Conservation (phyloP, 1,284 basidiomycete species). For the Malassezia dermatis region DNA sequence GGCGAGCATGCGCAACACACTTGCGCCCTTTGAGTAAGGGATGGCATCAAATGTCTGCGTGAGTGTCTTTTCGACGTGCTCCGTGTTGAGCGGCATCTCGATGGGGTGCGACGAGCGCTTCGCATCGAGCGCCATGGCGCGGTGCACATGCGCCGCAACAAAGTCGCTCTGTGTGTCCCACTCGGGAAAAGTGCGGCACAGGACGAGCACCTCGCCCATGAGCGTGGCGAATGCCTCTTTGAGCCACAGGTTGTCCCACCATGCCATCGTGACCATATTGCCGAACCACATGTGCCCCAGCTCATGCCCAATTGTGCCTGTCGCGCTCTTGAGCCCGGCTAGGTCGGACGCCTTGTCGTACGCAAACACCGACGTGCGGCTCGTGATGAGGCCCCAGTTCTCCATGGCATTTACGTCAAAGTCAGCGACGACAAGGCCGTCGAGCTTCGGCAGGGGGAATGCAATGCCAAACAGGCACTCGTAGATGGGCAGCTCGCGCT, state of each 20-base stretch:
- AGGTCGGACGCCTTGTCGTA: constrained; percentile 68
- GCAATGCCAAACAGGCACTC: constrained; percentile 76
- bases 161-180: constrained; percentile 53
- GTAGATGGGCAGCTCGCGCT: constrained; percentile 71
- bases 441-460: constrained; percentile 71
- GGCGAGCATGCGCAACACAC: constrained; percentile 84
- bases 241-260: constrained; percentile 60
- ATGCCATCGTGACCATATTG: constrained; percentile 79
- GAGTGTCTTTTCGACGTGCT: constrained; percentile 28
- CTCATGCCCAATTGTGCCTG: constrained; percentile 70
- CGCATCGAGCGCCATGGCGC: constrained; percentile 68
- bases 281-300: constrained; percentile 57
- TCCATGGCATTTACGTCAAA: constrained; percentile 90
- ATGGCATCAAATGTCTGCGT: constrained; percentile 34
- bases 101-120: constrained; percentile 86
- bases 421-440: constrained; percentile 51
- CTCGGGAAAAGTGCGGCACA: constrained; percentile 55
- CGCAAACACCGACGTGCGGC: constrained; percentile 68
- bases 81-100: constrained; percentile 58
- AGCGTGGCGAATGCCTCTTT: constrained; percentile 68
- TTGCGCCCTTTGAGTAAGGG: constrained; percentile 47
- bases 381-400: constrained; percentile 73
- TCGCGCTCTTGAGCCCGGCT: constrained; percentile 65
- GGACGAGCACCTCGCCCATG: constrained; percentile 75
- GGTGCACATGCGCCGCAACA: constrained; percentile 51